Percentiles rank a stretch among this genome's conserved stretches.
Conservation (phyloP, 805 yeast genomes). For the Metschnikowia baotianmanensis region DNA sequence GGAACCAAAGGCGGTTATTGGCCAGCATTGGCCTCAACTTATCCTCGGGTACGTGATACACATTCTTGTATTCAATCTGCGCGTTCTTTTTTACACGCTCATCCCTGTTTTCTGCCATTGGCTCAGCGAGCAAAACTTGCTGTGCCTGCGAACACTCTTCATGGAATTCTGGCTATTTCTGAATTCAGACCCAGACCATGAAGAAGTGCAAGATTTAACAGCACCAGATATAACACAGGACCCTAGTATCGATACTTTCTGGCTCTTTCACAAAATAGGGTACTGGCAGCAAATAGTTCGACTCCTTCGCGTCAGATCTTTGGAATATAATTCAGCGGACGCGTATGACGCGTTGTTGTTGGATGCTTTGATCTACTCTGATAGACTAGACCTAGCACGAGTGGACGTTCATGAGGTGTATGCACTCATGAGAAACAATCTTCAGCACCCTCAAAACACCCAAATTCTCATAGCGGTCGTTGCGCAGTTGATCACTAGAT, state of each 20-base stretch:
- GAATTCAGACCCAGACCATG: slow-evolving; percentile 13
- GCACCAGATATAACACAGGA: slow-evolving; percentile 1
- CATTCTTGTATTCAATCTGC: slow-evolving; percentile 35
- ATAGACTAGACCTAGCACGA: slow-evolving; percentile 14
- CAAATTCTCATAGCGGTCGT: slow-evolving; percentile 9
- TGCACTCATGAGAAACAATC: slow-evolving; percentile 9
- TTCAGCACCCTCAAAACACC: slow-evolving; percentile 18
- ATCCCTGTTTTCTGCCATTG: slow-evolving; percentile 38
- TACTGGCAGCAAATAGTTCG: slow-evolving; percentile 30
- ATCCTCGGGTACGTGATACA: slow-evolving; percentile 36
- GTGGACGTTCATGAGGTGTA: slow-evolving; percentile 7
- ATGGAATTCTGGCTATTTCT: slow-evolving; percentile 15
- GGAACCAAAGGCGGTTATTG: slow-evolving; percentile 28
- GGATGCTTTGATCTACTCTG: slow-evolving; percentile 21
- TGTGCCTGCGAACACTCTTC: slow-evolving; percentile 14
- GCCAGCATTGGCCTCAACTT: slow-evolving; percentile 23
- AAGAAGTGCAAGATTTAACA: slow-evolving; percentile 9
- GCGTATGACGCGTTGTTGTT: slow-evolving; percentile 25
- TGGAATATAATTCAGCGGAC: not conserved
- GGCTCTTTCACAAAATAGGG: slow-evolving; percentile 26
- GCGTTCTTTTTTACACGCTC: slow-evolving; percentile 27
- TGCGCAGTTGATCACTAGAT: slow-evolving; percentile 9
- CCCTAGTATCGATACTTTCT: slow-evolving; percentile 21
- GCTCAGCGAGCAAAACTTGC: slow-evolving; percentile 28
- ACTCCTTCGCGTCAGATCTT: slow-evolving; percentile 5